These are phyloP conservation scores for Hysterangium stoloniferum DNA, from an alignment of 768 basidiomycete species.

Conservation along the genomic window DNA sequence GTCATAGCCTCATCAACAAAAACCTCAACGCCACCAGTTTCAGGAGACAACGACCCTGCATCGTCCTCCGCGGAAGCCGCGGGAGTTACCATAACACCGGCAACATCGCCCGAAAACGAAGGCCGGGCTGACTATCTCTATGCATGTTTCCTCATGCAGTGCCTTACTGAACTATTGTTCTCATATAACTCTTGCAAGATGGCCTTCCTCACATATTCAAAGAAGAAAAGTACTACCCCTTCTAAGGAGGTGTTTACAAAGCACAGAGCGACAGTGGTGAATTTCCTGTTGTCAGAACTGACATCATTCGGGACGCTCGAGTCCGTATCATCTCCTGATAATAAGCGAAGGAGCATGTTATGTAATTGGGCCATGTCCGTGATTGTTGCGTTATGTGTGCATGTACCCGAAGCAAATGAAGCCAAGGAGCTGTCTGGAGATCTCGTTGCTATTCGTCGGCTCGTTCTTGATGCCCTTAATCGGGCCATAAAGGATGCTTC, in stretches of 20 bases:
- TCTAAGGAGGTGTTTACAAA: constrained; percentile 59
- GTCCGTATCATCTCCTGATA: constrained; percentile 46
- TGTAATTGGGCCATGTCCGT: constrained; percentile 88
- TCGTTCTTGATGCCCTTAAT: constrained; percentile 82
- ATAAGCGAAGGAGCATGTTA: constrained; percentile 46
- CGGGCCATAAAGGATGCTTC: constrained; percentile 78
- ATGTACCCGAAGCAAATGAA: constrained; percentile 57
- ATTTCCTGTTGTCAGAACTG: constrained; percentile 78
- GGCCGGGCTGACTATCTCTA: constrained; percentile 38
- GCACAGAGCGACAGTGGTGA: constrained; percentile 57
- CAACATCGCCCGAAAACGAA: constrained; percentile 7
- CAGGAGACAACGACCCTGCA: constrained; percentile 7
- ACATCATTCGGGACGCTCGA: constrained; percentile 70
- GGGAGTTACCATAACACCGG: neutral
- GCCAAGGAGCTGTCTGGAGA: constrained; percentile 72
- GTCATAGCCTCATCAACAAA: constrained; percentile 25
- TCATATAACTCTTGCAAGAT: constrained; percentile 90
- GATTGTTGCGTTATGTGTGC: constrained; percentile 88
- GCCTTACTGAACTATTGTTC: constrained; percentile 83
- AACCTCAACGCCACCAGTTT: neutral
- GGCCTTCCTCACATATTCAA: constrained; percentile 73
- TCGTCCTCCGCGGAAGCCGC: constrained; percentile 14
- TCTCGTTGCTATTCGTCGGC: constrained; percentile 84
- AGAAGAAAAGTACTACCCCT: constrained; percentile 50
- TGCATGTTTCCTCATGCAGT: constrained; percentile 83